phyloP scores from a whole-genome alignment of 805 yeast species.

The Teunomyces lycoperdinae region DNA sequence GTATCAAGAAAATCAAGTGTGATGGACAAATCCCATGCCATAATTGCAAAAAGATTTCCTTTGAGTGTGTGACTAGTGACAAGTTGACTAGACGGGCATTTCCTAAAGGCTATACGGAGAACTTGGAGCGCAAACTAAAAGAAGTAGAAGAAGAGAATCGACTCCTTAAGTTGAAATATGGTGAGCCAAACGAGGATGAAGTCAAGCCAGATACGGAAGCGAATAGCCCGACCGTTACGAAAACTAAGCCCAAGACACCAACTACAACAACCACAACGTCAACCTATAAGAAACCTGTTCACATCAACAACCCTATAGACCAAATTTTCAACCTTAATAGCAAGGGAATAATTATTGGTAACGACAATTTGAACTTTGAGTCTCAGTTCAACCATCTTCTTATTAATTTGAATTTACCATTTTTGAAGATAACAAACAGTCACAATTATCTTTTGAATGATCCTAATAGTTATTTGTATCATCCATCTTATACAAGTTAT shows the following conservation, averaged over 20 bases:
- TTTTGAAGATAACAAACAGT: conserved; percentile 42
- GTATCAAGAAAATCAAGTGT: conserved; percentile 74
- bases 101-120: conserved; percentile 80
- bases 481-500: conserved; percentile 36
- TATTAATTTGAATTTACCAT: conserved; percentile 42
- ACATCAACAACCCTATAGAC: conserved; percentile 43
- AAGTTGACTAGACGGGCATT: conserved; percentile 73
- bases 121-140: conserved; percentile 60
- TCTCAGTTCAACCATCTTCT: conserved; percentile 44
- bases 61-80: conserved; percentile 69
- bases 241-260: neutral
- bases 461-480: conserved; percentile 41
- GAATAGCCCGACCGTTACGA: neutral
- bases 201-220: neutral
- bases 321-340: conserved; percentile 43
- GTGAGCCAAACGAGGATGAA: neutral
- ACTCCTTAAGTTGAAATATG: conserved; percentile 21
- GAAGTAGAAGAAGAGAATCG: conserved; percentile 57
- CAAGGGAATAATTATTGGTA: conserved; percentile 44
- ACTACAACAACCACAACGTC: conserved; percentile 8
- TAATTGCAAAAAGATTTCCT: conserved; percentile 62
- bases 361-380: conserved; percentile 44
- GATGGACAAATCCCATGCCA: conserved; percentile 72
- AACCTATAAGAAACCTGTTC: conserved; percentile 11
- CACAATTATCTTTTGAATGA: conserved; percentile 42